Conservation (phyloP, 768 basidiomycete genomes). For the Tubosaeta sp. region DNA sequence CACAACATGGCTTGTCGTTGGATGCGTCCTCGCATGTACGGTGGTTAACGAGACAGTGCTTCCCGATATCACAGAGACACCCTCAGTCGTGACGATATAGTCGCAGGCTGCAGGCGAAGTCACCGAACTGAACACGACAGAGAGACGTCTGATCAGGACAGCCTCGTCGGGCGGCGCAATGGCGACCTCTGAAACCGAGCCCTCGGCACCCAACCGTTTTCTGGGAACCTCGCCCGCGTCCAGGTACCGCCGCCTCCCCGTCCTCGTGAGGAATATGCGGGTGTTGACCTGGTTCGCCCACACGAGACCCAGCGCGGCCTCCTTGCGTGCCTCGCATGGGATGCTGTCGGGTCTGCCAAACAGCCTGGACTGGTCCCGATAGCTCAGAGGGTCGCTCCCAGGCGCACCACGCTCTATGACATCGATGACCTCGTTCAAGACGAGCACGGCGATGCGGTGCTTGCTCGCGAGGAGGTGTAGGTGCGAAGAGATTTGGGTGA, state of each 20-base stretch:
- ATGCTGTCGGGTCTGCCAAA: conserved; percentile 64
- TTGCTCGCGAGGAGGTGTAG: conserved; percentile 68
- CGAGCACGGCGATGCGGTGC: conserved; percentile 67
- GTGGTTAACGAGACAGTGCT: conserved; percentile 12
- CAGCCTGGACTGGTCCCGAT: conserved; percentile 70
- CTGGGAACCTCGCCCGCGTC: conserved; percentile 31
- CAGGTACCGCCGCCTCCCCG: conserved; percentile 60
- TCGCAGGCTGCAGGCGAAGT: conserved; percentile 58
- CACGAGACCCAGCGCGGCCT: conserved; percentile 80
- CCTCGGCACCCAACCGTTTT: conserved; percentile 20
- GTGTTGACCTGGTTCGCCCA: conserved; percentile 94
- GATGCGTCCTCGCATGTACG: conserved; percentile 1
- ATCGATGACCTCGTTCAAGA: conserved; percentile 88
- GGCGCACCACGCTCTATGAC: conserved; percentile 45
- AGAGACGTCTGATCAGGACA: conserved; percentile 63
- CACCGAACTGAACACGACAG: conserved; percentile 74
- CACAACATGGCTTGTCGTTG: conserved; percentile 7
- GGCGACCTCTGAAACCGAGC: neutral
- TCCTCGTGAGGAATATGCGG: conserved; percentile 78
- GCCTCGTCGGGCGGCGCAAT: conserved; percentile 33
- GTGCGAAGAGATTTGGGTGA: conserved; percentile 60
- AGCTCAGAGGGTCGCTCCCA: conserved; percentile 40
- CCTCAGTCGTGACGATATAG: conserved; percentile 64
- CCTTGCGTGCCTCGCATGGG: conserved; percentile 59
- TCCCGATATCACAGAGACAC: conserved; percentile 40